A percentile compares a stretch with the other conserved stretches of the same genome.
These are phyloP conservation scores for Nannochloropsis salina DNA, from an alignment of 108 stramenopile genomes.

Conservation along the genomic window DNA sequence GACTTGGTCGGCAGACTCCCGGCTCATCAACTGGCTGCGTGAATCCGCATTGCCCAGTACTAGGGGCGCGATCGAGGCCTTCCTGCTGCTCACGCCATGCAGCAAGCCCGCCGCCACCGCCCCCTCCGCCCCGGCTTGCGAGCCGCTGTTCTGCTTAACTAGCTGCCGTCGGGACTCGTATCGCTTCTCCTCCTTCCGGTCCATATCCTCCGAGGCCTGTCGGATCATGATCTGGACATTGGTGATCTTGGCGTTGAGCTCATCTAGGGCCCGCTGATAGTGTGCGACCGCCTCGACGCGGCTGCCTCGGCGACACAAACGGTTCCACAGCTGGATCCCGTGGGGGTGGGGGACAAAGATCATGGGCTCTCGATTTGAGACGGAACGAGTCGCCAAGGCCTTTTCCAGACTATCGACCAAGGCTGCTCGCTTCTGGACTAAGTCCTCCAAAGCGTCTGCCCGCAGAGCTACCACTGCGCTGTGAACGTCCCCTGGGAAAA, in stretches of 20 bases:
- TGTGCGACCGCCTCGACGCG: neutral
- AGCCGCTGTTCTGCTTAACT: neutral
- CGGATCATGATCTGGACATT: neutral
- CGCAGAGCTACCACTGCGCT: slow-evolving; percentile 24
- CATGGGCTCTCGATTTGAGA: slow-evolving; percentile 22
- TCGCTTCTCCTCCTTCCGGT: slow-evolving; percentile 15
- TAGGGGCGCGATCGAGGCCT: neutral
- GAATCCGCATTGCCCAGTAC: neutral
- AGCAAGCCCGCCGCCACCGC: neutral
- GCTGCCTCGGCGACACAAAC: neutral
- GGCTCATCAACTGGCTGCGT: neutral
- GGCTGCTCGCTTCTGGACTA: slow-evolving; percentile 6
- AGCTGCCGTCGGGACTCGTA: neutral
- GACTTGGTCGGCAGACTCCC: neutral
- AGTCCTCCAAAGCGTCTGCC: slow-evolving; percentile 25
- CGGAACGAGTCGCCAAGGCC: slow-evolving; percentile 25
- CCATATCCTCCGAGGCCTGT: neutral
- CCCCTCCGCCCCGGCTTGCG: neutral
- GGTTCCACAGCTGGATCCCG: neutral
- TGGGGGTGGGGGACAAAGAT: neutral
- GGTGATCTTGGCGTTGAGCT: neutral
- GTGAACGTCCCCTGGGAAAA: slow-evolving; percentile 29
- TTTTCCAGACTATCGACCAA: slow-evolving; percentile 34
- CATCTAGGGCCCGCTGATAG: neutral
- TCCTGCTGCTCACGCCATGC: neutral